Base-by-base conservation (phyloP, 331 rosid species). In the Rosa hybrid region DNA sequence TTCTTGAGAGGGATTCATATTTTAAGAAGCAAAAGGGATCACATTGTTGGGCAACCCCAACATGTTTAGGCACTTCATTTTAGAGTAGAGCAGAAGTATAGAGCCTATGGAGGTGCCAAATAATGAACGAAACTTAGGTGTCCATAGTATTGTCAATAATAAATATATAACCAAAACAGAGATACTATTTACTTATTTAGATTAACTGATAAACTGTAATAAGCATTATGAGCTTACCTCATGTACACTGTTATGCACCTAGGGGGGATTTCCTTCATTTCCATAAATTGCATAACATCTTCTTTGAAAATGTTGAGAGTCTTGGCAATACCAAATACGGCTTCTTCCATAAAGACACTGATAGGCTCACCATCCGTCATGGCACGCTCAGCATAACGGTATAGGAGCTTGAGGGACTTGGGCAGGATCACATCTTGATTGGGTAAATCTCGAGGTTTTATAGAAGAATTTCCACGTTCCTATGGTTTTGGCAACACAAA, bases 181-280 rank as follows among this genome's bases (percentile, higher is more conserved):
- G 11, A 56, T 56, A 7, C 44, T 42, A 57, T 54, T 42, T 68
- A n/a, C 63, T 20, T 56, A 16, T 8, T 56, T 8, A 39, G 51
- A 68, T 41, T 20, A 68, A 42, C 12, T 68, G 14, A 13, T 34
- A 39, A 54, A 56, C 16, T 74, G 56, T 53, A 50, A 54, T 74
- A 54, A 53, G 62, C 77, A 53, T 20, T 20, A 38, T 74, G 50
- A 14, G 42, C 8, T 74, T 39, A 75, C 78, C 78, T 75, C 78
- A 75, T 75, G 78, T 56, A 75, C 27, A 75, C 78, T 39, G 64
- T 75, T 59, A 75, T 75, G 41, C 78, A 75, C 18, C 39, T 56
- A 45, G 78, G 53, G 20, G 78, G 48, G 23, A 56, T 75, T 57
- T 75, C 78, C 68, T 75, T 75, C 69, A 75, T 75, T 75, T 75